A percentile compares a stretch with the other conserved stretches of the same genome.
These are phyloP conservation scores for Pyrenophora teres DNA, from an alignment of 2,329 filamentous ascomycete species.

Conservation along the genomic window DNA sequence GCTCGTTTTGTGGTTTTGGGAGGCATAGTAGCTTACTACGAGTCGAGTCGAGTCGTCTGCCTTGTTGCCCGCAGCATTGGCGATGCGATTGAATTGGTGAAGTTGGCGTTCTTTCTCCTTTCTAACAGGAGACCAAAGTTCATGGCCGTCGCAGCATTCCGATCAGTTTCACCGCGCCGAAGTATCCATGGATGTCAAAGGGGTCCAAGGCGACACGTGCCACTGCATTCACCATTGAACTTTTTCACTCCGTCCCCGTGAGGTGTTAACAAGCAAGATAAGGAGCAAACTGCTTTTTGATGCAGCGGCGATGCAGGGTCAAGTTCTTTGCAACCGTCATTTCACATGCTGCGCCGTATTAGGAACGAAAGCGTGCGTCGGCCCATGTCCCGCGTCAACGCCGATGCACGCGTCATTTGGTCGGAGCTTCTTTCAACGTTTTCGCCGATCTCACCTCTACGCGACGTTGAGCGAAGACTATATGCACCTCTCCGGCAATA, in stretches of 20 bases:
- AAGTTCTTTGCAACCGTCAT: too few relatives aligned
- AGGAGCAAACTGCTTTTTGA: too few relatives aligned
- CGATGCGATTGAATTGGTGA: not conserved
- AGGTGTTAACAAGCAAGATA: too few relatives aligned
- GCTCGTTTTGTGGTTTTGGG: constrained; percentile 28
- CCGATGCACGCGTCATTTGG: constrained; percentile 20
- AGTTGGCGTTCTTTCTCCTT: not conserved
- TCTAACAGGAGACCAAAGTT: not conserved
- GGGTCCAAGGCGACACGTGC: not conserved
- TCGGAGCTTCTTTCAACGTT: constrained; percentile 12
- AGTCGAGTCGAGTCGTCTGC: not conserved
- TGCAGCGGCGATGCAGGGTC: too few relatives aligned
- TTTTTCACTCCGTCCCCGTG: too few relatives aligned
- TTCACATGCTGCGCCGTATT: not conserved
- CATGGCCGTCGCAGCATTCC: constrained; percentile 7
- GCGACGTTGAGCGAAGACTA: constrained; percentile 10
- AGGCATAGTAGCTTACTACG: constrained; percentile 18
- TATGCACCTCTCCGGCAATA: constrained; percentile 22
- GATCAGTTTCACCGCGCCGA: constrained; percentile 14
- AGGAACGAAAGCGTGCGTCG: constrained; percentile 1
- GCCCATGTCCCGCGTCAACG: not conserved
- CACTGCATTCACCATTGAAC: not conserved
- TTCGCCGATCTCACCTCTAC: constrained; percentile 19
- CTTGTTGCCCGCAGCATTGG: constrained; percentile 2
- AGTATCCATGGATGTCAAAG: constrained; percentile 2